phyloP scores from a whole-genome alignment of 768 basidiomycete genomes.

The Porphyrellus cyaneotinctus region DNA sequence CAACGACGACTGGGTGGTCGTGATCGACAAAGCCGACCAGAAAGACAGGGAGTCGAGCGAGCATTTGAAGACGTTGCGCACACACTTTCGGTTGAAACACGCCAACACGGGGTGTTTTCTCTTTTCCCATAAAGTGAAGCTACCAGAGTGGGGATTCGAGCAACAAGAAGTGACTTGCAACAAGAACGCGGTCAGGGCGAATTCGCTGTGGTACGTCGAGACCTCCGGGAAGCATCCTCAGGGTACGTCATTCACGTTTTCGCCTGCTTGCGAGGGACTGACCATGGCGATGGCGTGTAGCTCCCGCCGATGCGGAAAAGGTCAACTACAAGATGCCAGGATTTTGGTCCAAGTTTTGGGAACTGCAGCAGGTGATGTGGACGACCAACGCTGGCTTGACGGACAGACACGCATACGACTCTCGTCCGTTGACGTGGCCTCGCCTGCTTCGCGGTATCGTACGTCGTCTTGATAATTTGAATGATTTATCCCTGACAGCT shows the following conservation, averaged over 20 bases:
- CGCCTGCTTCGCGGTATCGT: slow-evolving; percentile 88
- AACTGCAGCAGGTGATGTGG: slow-evolving; percentile 96
- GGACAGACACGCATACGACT: slow-evolving; percentile 92
- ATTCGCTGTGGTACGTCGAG: slow-evolving; percentile 94
- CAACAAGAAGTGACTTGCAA: slow-evolving; percentile 99
- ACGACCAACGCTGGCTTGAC: slow-evolving; percentile 93
- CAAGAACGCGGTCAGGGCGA: slow-evolving; percentile 86
- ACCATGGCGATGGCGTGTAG: slow-evolving; percentile 37
- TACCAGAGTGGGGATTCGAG: slow-evolving; percentile 96
- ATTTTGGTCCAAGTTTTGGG: slow-evolving; percentile 87
- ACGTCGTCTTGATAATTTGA: slow-evolving; percentile 32
- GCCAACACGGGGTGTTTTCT: slow-evolving; percentile 89
- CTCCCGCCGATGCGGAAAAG: slow-evolving; percentile 63
- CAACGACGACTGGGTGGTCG: slow-evolving; percentile 91
- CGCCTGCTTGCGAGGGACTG: background rate
- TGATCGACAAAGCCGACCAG: slow-evolving; percentile 68
- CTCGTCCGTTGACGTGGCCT: slow-evolving; percentile 93
- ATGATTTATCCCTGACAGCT: background rate
- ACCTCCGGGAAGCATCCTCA: slow-evolving; percentile 65
- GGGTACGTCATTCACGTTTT: slow-evolving; percentile 43
- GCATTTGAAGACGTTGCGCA: slow-evolving; percentile 74
- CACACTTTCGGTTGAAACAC: slow-evolving; percentile 80
- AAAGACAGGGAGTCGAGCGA: slow-evolving; percentile 64
- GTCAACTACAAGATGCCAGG: slow-evolving; percentile 90
- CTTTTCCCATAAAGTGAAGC: slow-evolving; percentile 96